Evolutionary conservation across 331 rosid genomes (phyloP).

Genomic region (Pyracantha coccinea): DNA sequence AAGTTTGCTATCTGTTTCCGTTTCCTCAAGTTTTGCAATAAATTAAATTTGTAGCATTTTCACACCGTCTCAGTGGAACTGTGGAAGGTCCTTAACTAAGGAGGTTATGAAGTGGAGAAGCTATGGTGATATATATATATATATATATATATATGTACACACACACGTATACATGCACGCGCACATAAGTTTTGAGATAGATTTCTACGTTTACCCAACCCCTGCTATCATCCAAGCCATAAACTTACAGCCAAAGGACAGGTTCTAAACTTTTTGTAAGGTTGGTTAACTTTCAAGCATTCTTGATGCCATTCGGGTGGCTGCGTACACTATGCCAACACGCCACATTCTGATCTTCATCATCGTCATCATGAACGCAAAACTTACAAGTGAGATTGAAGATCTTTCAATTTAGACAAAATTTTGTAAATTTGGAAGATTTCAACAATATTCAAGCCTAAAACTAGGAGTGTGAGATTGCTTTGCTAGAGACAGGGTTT

Average conservation of each 20-base stretch:
- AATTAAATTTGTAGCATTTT: too few relatives aligned
- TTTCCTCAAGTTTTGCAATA: background rate
- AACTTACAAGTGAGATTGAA: background rate
- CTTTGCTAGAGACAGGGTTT: background rate
- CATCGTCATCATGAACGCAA: background rate
- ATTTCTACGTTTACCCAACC: background rate
- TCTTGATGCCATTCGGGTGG: background rate
- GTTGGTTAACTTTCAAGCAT: background rate
- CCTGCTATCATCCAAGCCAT: background rate
- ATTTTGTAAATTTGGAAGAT: background rate
- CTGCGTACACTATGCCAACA: background rate
- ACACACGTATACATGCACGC: too few relatives aligned
- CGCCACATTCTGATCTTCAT: background rate
- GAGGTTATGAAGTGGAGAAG: background rate
- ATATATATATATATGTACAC: too few relatives aligned
- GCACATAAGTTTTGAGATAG: background rate
- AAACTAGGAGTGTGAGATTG: background rate
- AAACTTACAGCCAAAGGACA: background rate
- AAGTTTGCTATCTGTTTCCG: background rate
- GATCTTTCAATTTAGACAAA: background rate
- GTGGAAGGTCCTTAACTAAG: background rate
- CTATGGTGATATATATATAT: too few relatives aligned
- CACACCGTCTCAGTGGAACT: background rate
- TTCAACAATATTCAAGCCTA: too few relatives aligned
- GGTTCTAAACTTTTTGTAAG: background rate